Percentiles rank a stretch among this genome's conserved stretches.
Evolutionary conservation across 1,284 basidiomycete genomes (phyloP).

Genomic region (Puccinia sorghi): DNA sequence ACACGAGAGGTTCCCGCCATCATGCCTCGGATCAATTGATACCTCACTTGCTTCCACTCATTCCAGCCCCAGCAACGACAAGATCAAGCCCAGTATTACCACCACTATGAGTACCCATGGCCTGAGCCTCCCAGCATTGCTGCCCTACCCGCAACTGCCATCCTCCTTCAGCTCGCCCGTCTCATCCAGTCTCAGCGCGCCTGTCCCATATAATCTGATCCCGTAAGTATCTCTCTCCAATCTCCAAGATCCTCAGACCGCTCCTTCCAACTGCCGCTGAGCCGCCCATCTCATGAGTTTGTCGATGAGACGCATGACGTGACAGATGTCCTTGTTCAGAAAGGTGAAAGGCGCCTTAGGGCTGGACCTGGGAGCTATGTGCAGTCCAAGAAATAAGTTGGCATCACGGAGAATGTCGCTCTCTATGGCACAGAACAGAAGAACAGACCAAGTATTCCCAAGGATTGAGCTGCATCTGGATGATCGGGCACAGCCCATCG

Average conservation of each 20-base stretch:
- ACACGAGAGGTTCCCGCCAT: too few relatives aligned
- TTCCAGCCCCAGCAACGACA: too few relatives aligned
- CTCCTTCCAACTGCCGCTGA: neutral
- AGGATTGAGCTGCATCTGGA: neutral
- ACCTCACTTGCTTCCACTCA: too few relatives aligned
- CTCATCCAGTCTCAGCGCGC: neutral
- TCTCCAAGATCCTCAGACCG: neutral
- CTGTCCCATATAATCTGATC: neutral
- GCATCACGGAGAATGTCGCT: neutral
- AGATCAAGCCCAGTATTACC: neutral
- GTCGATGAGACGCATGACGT: neutral
- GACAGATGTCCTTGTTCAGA: neutral
- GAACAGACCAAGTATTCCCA: neutral
- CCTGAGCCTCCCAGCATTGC: neutral
- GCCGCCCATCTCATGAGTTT: neutral
- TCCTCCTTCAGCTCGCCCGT: slow-evolving; percentile 5
- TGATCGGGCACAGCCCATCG: slow-evolving; percentile 1
- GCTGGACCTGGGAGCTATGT: neutral
- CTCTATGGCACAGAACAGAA: too few relatives aligned
- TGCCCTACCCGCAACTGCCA: neutral
- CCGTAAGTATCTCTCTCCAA: neutral
- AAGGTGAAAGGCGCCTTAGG: neutral
- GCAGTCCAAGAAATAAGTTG: too few relatives aligned
- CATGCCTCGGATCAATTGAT: too few relatives aligned
- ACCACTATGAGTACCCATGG: neutral